Evolutionary conservation across 2,329 filamentous ascomycete genomes (phyloP), one percentile per base, ranked within the genome.

Genomic region (Nigrospora osmanthi): DNA sequence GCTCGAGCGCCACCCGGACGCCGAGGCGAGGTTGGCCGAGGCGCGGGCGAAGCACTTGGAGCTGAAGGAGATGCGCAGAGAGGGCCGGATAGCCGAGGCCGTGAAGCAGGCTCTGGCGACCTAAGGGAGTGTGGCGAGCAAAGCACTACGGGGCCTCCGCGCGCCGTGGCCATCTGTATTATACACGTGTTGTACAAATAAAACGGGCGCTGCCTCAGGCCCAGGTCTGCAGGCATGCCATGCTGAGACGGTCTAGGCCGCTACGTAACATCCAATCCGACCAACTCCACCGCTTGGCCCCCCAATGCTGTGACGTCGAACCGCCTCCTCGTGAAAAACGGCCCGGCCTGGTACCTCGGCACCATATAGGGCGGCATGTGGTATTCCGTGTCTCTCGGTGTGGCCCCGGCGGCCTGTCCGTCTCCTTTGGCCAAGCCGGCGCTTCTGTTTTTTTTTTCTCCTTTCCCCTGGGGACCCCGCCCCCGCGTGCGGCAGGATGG

Each of bases 1-100:
- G 52, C 50, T 70, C 44, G 69, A 74, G 60, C 66, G 73, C 51
- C 71, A 75, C 52, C 66, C 67, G 1, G 64, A 71, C 23, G 66
- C 69, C 17, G 71, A 69, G 51, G 62, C 59, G 48, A 65, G 65
- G 49, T 57, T 81, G 51, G 62, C 72, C 59, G 58, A 63, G 38
- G 78, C 78, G 34, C 62, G 77, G 54, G 56, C 62, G 58, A 62
- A 58, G 52, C 78, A 81, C 53, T 43, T 79, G 54, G 67, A 73
- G 61, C 63, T 81, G 49, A 80, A 80, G 71, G 62, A 67, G 57
- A 58, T 70, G 58, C 57, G 70, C 38, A 67, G 66, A 53, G 60
- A 68, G 52, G 65, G 64, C 53, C 63, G 53, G 56, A 68, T 68
- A 59, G 59, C 43, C 45, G 56, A 63, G 50, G 55, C 60, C 33